These are phyloP conservation scores for Phylloporus scabripes DNA, from an alignment of 768 basidiomycete genomes.

Conservation along the genomic window DNA sequence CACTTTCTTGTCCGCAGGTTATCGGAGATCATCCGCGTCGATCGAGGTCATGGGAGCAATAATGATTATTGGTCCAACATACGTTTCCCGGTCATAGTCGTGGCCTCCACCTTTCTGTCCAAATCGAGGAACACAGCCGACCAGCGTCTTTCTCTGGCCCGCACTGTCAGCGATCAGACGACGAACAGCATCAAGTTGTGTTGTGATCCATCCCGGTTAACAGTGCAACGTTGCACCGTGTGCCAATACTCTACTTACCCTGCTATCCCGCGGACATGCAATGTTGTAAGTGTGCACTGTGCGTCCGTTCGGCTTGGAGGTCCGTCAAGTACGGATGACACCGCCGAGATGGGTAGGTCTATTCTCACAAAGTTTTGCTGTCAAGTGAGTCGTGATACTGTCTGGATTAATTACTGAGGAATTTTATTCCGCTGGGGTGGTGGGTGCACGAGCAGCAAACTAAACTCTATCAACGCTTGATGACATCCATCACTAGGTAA, in stretches of 20 bases:
- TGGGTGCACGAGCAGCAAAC: not conserved
- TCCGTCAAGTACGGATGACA: not conserved
- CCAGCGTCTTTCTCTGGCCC: not conserved
- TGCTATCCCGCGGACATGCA: not conserved
- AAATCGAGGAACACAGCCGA: not conserved
- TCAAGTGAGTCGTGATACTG: too few relatives aligned
- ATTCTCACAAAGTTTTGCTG: not conserved
- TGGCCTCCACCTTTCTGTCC: too few relatives aligned
- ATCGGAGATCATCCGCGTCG: too few relatives aligned
- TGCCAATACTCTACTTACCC: not conserved
- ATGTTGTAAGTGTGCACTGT: not conserved
- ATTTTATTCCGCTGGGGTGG: not conserved
- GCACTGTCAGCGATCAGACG: not conserved
- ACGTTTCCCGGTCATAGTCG: too few relatives aligned
- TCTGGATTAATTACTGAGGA: too few relatives aligned
- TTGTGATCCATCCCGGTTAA: not conserved
- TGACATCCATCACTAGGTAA: not conserved
- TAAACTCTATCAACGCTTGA: not conserved
- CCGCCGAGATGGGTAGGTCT: not conserved
- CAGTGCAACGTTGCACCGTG: not conserved
- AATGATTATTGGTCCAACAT: too few relatives aligned
- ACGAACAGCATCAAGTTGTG: not conserved
- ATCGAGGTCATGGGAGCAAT: too few relatives aligned
- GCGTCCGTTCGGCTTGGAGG: not conserved
- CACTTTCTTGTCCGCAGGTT: too few relatives aligned